Base-by-base conservation (phyloP, 768 basidiomycete genomes). In the Lepiota brunneoincarnata region DNA sequence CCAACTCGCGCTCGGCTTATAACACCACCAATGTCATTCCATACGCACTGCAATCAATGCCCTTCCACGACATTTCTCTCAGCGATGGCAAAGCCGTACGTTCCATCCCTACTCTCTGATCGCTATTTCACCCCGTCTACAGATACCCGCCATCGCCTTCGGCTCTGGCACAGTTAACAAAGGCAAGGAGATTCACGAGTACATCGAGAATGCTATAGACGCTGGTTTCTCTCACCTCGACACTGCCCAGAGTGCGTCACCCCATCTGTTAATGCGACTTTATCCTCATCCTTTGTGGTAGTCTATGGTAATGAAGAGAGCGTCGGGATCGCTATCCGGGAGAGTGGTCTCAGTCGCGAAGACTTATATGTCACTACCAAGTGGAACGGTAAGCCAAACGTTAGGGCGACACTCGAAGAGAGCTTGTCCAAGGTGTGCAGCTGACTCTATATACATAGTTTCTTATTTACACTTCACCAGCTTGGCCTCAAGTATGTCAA, bases 141-240 rank as follows among this genome's bases (percentile, higher is more conserved):
- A 85, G 82, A 79, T 87, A 41, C 86, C 86, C 11, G 65, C 69
- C 15, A 80, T 88, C 51, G 85, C 83, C 0, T 86, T 78, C 64
- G 85, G 86, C 1, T 80, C 84, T 0, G 84, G 84, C 6, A 74
- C 72, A 26, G 76, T 69, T 15, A 64, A 69, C 45, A 76, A 72
- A 46, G 66, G 65, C 42, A 72, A 67, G 63, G 82, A 86, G 56
- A 79, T 81, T 9, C 76, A 80, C 28, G 69, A 70, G 36, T 79
- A 78, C 55, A 77, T 84, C 35, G 72, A 77, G 41, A 78, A 80
- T 59, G 86, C 86, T 2, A 66, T 88, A 0, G 77, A 85, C 14
- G 61, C 69, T 1, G 86, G 85, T 0, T 87, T 87, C 61, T 72
- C 72, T 3, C 86, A 88, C 65, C 67, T 87, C 10, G 84, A 86